Evolutionary conservation across 208 protist species (phyloP), one percentile per base, ranked within the genome.

Genomic region (Crithidia fasciculata): DNA sequence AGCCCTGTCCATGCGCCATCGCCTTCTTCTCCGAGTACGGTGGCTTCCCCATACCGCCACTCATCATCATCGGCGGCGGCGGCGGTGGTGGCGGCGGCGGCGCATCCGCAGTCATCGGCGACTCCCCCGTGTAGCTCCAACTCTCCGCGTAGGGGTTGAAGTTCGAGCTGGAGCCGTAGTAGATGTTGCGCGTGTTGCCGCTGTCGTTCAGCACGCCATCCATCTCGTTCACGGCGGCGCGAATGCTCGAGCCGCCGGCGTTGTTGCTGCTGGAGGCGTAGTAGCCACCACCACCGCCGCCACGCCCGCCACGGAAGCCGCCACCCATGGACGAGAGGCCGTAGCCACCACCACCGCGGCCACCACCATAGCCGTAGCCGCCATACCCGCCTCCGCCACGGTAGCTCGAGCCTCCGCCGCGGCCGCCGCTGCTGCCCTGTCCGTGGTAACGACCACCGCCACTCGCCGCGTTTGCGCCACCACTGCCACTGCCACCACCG

Each of bases 81-180:
- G 54, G 72, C 40, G 28, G 59, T 28, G 13, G 62, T 45, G 44
- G 54, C 55, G 28, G 45, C 44, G 37, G 53, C n/a, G 43, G 15
- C 8, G 10, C 63, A 13, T 58, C 36, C 52, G 63, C 64, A 6
- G 18, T 0, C 57, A 72, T 47, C 41, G 60, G 54, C 41, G 66
- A 57, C 13, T 70, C 62, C 15, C 66, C 73, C 65, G 40, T 78
- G 53, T 68, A 71, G 37, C 60, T 55, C 73, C 73, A 78, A 36
- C 73, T 72, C 37, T 78, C 59, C 37, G 73, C 73, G 47, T 78
- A 78, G 39, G 73, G 73, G 58, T 78, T 78, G 52, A 78, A 72
- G 63, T 78, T 71, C 28, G 72, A 78, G 63, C 56, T 18, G 41
- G 72, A 72, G 43, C 56, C 15, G 65, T 66, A 72, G 41, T n/a